phyloP scores from a whole-genome alignment of 495 filamentous ascomycete species.

The Cenococcum geophilum region DNA sequence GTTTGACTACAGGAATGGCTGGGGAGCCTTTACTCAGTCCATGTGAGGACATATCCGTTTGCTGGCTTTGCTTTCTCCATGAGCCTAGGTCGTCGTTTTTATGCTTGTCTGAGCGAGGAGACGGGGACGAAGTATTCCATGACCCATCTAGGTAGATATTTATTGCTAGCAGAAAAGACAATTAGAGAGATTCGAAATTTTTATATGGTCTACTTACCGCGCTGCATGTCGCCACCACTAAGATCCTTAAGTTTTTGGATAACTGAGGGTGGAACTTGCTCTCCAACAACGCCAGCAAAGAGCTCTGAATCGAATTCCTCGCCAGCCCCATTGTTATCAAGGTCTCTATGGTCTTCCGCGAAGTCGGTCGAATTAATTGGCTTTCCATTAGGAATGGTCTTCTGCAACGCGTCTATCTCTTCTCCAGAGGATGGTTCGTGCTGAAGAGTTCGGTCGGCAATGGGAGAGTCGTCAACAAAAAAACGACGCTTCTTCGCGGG shows the following conservation, averaged over 20 bases:
- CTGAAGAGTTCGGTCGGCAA: slow-evolving; percentile 13
- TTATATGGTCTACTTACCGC: slow-evolving; percentile 29
- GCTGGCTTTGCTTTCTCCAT: slow-evolving; percentile 8
- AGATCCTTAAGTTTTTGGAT: slow-evolving; percentile 36
- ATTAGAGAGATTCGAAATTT: slow-evolving; percentile 1
- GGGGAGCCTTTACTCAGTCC: background rate
- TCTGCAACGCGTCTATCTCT: slow-evolving; percentile 26
- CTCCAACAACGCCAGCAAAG: slow-evolving; percentile 67
- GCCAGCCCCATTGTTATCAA: background rate
- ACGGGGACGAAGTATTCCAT: slow-evolving; percentile 54
- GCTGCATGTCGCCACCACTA: slow-evolving; percentile 42
- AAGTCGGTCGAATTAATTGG: slow-evolving; percentile 7
- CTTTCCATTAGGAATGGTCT: slow-evolving; percentile 4
- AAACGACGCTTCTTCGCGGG: slow-evolving; percentile 78
- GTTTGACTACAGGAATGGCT: slow-evolving; percentile 11
- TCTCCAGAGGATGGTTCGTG: slow-evolving; percentile 25
- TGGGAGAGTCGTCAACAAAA: slow-evolving; percentile 54
- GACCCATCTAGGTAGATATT: slow-evolving; percentile 90
- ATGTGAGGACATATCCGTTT: background rate
- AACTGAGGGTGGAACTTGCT: slow-evolving; percentile 44
- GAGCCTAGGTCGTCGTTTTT: slow-evolving; percentile 6
- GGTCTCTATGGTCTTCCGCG: slow-evolving; percentile 10
- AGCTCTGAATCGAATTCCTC: slow-evolving; percentile 59
- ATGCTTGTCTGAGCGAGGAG: background rate
- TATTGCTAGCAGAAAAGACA: slow-evolving; percentile 36